phyloP scores from a whole-genome alignment of 2,329 filamentous ascomycete genomes.

The Cryphonectria japonica region DNA sequence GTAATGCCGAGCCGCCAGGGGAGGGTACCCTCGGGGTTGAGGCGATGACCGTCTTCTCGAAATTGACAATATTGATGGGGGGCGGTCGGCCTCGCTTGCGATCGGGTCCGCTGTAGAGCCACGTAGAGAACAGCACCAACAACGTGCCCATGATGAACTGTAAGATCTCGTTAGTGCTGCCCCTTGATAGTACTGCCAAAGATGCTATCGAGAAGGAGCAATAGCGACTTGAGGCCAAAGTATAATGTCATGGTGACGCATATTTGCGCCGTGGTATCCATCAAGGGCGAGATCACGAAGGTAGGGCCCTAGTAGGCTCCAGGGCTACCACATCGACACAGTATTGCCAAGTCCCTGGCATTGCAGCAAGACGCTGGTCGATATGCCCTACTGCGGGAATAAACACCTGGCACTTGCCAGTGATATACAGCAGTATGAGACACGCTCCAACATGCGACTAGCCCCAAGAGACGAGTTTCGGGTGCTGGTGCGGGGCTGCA shows the following conservation, averaged over 20 bases:
- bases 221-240: not conserved
- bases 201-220: not conserved
- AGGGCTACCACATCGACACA: not conserved
- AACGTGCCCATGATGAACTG: constrained; percentile 83
- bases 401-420: not conserved
- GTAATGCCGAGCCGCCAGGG: constrained; percentile 40
- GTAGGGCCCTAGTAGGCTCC: not conserved
- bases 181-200: not conserved
- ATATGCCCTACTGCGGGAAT: not conserved
- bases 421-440: not conserved
- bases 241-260: not conserved
- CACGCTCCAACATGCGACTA: not conserved
- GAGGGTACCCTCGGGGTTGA: constrained; percentile 42
- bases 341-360: not conserved
- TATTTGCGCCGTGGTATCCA: not conserved
- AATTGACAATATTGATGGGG: constrained; percentile 70
- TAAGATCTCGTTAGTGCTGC: constrained; percentile 28
- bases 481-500: not conserved
- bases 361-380: not conserved
- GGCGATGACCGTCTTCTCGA: constrained; percentile 74
- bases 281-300: not conserved
- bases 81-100: constrained; percentile 62
- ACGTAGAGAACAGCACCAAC: constrained; percentile 80
- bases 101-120: constrained; percentile 77
- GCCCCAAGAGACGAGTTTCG: not conserved